Evolutionary conservation across 805 yeast genomes (phyloP), one percentile per base, ranked within the genome.

Genomic region (Komagataella kurtzmanii): DNA sequence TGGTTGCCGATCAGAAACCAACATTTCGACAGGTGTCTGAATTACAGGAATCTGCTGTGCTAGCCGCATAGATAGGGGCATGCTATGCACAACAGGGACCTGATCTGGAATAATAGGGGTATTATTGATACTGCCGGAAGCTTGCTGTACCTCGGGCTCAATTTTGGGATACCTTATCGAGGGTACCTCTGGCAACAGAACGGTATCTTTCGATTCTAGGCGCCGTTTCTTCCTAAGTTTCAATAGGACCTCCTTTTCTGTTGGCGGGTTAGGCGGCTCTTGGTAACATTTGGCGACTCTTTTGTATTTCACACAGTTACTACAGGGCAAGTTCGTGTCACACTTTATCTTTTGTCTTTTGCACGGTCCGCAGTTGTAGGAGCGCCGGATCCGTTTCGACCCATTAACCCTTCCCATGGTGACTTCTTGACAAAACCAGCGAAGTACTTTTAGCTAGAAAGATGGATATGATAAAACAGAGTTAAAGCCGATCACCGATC

Each of bases 351-450:
- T 77, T 52, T 73, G 71, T n/a, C 65, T 60, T 56, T 75, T 75
- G 56, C 82, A 77, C 2, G 79, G 80, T 1, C 80, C 81, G 59
- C 82, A 77, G 51, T 73, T 72, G 57, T 77, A 77, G n/a, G 77
- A 72, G 46, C 81, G 63, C 54, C 81, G 61, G 49, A 69, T 71
- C 52, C 75, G 58, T 55, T 69, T 70, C 7, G 47, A n/a, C 47
- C 24, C 50, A 14, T 19, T 17, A 30, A 30, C 40, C 40, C 40
- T 14, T 10, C 40, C 40, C 40, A 30, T 30, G 14, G 40, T 10
- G 14, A 30, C 12, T 7, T 14, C 40, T 10, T 10, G 40, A 30
- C 8, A 30, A 30, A 14, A 7, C 6, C 40, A 30, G 40, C 5
- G 12, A 14, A 10, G 40, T 10, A 30, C 14, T 30, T 10, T 4